phyloP scores from a whole-genome alignment of 768 basidiomycete genomes.

The Kwoniella pini region DNA sequence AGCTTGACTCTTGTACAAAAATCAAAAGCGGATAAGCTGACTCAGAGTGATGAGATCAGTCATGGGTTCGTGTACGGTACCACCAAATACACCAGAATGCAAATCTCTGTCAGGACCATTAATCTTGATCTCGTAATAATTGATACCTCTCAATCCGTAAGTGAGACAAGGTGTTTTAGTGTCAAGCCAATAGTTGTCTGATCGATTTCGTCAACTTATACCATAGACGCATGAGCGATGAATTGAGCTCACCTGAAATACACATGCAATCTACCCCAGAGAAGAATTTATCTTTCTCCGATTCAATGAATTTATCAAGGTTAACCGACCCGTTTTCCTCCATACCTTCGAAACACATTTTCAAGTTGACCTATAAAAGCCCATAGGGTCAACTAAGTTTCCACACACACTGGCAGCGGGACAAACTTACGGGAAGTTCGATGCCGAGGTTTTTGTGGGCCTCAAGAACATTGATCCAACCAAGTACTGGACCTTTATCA shows the following conservation, averaged over 20 bases:
- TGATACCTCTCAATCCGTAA: slow-evolving; percentile 83
- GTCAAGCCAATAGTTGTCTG: slow-evolving; percentile 83
- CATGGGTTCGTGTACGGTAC: slow-evolving; percentile 69
- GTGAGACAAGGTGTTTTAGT: slow-evolving; percentile 61
- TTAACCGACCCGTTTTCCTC: slow-evolving; percentile 93
- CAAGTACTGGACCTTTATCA: slow-evolving; percentile 86
- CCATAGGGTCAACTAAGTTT: no score
- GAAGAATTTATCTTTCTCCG: slow-evolving; percentile 77
- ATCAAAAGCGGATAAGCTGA: slow-evolving; percentile 21
- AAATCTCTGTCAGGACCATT: slow-evolving; percentile 83
- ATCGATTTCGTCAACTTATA: neutral
- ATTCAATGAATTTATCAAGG: slow-evolving; percentile 78
- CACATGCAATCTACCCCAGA: slow-evolving; percentile 87
- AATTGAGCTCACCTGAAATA: slow-evolving; percentile 59
- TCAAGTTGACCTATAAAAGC: slow-evolving; percentile 65
- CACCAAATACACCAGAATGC: slow-evolving; percentile 69
- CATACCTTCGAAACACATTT: slow-evolving; percentile 94
- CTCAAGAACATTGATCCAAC: slow-evolving; percentile 87
- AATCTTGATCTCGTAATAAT: slow-evolving; percentile 80
- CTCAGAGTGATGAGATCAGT: slow-evolving; percentile 78
- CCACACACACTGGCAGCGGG: no score
- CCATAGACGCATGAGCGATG: neutral
- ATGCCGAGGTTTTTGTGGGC: slow-evolving; percentile 69
- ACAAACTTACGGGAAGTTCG: slow-evolving; percentile 66
- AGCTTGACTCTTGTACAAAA: slow-evolving; percentile 5